Percentiles rank a stretch among this genome's conserved stretches.
phyloP scores from a whole-genome alignment of 1,284 basidiomycete species.

The Dichomitus squalens region DNA sequence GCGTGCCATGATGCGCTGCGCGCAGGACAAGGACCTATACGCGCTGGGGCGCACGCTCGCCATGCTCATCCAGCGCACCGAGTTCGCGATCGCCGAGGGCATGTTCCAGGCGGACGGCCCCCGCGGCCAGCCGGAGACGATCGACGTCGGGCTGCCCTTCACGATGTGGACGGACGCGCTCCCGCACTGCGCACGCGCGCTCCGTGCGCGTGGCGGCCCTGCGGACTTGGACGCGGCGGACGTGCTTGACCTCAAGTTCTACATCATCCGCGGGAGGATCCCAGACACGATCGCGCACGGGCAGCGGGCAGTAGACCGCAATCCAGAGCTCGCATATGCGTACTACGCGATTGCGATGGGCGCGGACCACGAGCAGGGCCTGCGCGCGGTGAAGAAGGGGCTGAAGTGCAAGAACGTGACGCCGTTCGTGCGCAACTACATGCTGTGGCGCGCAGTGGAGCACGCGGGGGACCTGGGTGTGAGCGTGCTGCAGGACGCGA shows the following conservation, averaged over 20 bases:
- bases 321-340: conserved; percentile 57
- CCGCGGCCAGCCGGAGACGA: conserved; percentile 38
- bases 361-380: conserved; percentile 32
- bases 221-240: conserved; percentile 53
- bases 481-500: conserved; percentile 45
- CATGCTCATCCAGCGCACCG: conserved; percentile 52
- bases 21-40: conserved; percentile 50
- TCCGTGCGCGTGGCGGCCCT: conserved; percentile 42
- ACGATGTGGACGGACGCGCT: conserved; percentile 56
- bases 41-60: conserved; percentile 51
- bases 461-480: conserved; percentile 59
- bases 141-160: conserved; percentile 58
- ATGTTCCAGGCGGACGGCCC: conserved; percentile 48
- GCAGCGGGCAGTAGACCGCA: conserved; percentile 48
- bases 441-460: conserved; percentile 60
- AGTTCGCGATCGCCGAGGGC: conserved; percentile 61
- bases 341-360: conserved; percentile 55
- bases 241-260: conserved; percentile 60
- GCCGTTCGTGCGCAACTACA: conserved; percentile 38
- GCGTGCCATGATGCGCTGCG: conserved; percentile 50
- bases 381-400: conserved; percentile 60
- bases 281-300: conserved; percentile 47
- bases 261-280: conserved; percentile 47
- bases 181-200: conserved; percentile 54
- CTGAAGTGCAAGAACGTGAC: conserved; percentile 40